Evolutionary conservation across 192 early-diverging fungal genomes (phyloP).

Genomic region (Podila epigama): DNA sequence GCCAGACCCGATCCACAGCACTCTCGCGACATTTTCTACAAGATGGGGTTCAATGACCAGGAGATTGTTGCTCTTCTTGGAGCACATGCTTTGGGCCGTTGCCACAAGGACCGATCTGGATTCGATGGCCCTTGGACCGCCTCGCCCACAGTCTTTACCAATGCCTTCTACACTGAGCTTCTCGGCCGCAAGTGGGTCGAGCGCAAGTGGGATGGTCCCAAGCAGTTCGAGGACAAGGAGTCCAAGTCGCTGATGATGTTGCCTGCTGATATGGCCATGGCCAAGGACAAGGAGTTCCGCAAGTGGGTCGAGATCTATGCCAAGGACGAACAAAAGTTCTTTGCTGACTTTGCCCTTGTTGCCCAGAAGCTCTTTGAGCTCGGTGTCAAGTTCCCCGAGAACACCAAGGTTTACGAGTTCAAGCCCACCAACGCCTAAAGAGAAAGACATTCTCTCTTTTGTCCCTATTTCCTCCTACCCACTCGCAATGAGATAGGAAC

Average conservation of each 20-base stretch:
- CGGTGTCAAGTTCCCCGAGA: slow-evolving; percentile 76
- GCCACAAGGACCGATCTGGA: slow-evolving; percentile 77
- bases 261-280: slow-evolving; percentile 72
- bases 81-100: slow-evolving; percentile 80
- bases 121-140: slow-evolving; percentile 91
- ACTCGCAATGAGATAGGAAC: no score
- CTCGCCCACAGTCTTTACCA: slow-evolving; percentile 88
- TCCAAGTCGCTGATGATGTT: slow-evolving; percentile 71
- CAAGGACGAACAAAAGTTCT: slow-evolving; percentile 85
- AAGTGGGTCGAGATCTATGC: slow-evolving; percentile 88
- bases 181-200: slow-evolving; percentile 82
- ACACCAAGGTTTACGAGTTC: slow-evolving; percentile 73
- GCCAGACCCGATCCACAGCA: slow-evolving; percentile 65
- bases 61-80: slow-evolving; percentile 87
- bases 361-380: slow-evolving; percentile 89
- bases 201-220: slow-evolving; percentile 80
- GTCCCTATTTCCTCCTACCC: no score
- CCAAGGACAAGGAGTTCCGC: slow-evolving; percentile 71
- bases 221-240: slow-evolving; percentile 89
- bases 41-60: slow-evolving; percentile 71
- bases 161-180: slow-evolving; percentile 86
- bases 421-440: slow-evolving; percentile 60
- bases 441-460: background rate
- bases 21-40: slow-evolving; percentile 80
- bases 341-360: slow-evolving; percentile 87